These are phyloP conservation scores for Mitragyna speciosa DNA, from an alignment of 257 asterid genomes.

Conservation along the genomic window DNA sequence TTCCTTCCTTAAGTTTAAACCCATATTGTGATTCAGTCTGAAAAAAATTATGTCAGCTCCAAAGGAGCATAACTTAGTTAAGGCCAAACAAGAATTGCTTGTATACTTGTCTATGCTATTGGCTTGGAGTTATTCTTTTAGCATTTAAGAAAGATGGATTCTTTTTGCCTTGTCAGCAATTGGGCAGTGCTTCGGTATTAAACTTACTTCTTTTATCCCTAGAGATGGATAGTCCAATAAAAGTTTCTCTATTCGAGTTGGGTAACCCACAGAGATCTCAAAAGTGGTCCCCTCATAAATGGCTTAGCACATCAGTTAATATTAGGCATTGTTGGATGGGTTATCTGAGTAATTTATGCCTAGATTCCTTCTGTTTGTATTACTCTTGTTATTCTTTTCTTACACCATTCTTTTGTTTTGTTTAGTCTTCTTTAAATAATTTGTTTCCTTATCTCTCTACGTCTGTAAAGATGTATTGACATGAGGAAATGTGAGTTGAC, in stretches of 20 bases:
- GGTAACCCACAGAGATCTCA: neutral
- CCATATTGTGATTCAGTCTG: neutral
- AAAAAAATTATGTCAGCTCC: neutral
- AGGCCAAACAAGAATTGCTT: neutral
- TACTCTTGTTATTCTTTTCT: neutral
- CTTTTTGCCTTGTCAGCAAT: neutral
- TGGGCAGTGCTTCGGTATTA: neutral
- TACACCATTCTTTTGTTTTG: no score
- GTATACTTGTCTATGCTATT: neutral
- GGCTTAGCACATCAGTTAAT: neutral
- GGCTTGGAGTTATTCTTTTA: neutral
- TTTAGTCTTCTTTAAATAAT: neutral
- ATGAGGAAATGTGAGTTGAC: neutral
- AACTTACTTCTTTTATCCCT: conserved; percentile 1
- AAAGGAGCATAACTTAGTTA: neutral
- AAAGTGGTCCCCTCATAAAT: neutral
- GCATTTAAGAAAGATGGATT: neutral
- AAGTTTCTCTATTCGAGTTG: neutral
- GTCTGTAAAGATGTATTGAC: neutral
- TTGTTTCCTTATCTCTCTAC: neutral
- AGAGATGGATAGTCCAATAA: neutral
- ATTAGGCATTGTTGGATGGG: neutral
- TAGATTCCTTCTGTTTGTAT: neutral
- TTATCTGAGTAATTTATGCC: neutral
- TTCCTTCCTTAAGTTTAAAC: neutral